phyloP scores from a whole-genome alignment of 805 yeast species.

The Wickerhamiella australiensis region DNA sequence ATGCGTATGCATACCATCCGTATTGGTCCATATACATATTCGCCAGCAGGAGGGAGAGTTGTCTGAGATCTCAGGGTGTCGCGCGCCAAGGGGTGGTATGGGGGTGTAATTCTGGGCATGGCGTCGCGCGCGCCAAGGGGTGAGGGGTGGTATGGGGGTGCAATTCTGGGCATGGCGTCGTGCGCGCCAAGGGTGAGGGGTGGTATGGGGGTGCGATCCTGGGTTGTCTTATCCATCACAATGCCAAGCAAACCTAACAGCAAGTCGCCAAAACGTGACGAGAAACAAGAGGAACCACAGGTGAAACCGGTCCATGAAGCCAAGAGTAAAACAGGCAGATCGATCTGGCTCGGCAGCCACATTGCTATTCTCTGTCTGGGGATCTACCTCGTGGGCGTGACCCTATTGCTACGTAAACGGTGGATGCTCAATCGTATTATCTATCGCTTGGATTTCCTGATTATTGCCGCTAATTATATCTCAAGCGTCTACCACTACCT shows the following conservation, averaged over 20 bases:
- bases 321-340: background rate
- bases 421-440: slow-evolving; percentile 19
- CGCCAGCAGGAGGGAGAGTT: background rate
- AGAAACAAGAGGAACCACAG: background rate
- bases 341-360: slow-evolving; percentile 7
- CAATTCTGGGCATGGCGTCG: no score
- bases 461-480: slow-evolving; percentile 20
- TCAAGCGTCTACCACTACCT: slow-evolving; percentile 33
- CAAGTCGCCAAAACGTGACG: no score
- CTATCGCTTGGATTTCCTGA: slow-evolving; percentile 23
- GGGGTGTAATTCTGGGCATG: no score
- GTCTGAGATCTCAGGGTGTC: no score
- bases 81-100: background rate
- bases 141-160: no score
- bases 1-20: slow-evolving; percentile 59
- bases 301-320: background rate
- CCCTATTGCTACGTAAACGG: slow-evolving; percentile 21
- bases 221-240: no score
- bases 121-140: no score
- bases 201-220: no score
- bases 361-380: background rate
- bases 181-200: no score
- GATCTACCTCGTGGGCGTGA: slow-evolving; percentile 13
- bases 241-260: no score
- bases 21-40: slow-evolving; percentile 14